phyloP scores from a whole-genome alignment of 768 basidiomycete species.

The Termitomyces sp. region DNA sequence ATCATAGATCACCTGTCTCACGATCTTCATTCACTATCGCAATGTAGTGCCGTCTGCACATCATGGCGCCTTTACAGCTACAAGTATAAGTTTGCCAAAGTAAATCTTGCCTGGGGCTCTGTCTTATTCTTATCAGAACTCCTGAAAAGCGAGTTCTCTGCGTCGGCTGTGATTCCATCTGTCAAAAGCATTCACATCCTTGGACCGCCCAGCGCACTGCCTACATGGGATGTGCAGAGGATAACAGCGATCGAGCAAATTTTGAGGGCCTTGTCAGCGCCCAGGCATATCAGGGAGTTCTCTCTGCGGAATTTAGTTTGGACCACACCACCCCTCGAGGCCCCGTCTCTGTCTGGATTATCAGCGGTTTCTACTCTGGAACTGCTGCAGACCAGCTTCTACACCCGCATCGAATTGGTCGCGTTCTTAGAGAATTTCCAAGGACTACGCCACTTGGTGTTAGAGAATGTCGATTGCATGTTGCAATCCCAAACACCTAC shows the following conservation, averaged over 20 bases:
- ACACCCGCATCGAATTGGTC: slow-evolving; percentile 2
- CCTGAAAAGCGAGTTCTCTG: slow-evolving; percentile 16
- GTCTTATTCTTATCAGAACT: slow-evolving; percentile 13
- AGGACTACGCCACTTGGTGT: slow-evolving; percentile 7
- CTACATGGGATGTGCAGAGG: slow-evolving; percentile 5
- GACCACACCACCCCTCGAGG: background rate
- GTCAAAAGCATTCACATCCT: slow-evolving; percentile 12
- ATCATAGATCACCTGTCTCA: slow-evolving; percentile 18
- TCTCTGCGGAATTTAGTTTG: slow-evolving; percentile 3
- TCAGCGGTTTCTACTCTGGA: slow-evolving; percentile 5
- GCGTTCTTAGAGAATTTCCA: slow-evolving; percentile 5
- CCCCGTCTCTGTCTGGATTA: background rate
- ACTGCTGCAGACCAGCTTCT: slow-evolving; percentile 1
- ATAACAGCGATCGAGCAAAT: slow-evolving; percentile 2
- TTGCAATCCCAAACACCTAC: background rate
- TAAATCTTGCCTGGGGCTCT: slow-evolving; percentile 13
- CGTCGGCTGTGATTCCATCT: slow-evolving; percentile 14
- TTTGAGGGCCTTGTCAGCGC: background rate
- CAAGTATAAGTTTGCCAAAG: slow-evolving; percentile 14
- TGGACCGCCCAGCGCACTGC: slow-evolving; percentile 2
- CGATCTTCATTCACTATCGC: slow-evolving; percentile 11
- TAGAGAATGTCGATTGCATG: slow-evolving; percentile 2
- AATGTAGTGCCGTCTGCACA: slow-evolving; percentile 17
- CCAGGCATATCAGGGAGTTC: background rate
- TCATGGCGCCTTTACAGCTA: slow-evolving; percentile 20